Conservation (phyloP, 2,329 filamentous ascomycete genomes). For the Ceratocystiopsis minuta region DNA sequence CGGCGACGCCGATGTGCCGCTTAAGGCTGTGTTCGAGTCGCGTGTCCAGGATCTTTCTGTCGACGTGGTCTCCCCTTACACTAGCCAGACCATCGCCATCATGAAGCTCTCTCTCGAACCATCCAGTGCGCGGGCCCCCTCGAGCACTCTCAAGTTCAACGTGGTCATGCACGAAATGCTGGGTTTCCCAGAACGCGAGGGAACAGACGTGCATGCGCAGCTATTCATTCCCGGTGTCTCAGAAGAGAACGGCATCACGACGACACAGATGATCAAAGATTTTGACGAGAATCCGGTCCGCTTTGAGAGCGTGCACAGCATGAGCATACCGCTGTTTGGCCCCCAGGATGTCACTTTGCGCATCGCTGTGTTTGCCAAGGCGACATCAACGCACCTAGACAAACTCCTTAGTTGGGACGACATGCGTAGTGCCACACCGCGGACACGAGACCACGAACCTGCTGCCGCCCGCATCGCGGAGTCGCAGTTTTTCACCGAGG, state of each 20-base stretch:
- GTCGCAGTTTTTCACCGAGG: constrained; percentile 81
- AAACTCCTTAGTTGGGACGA: constrained; percentile 98
- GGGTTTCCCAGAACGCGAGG: constrained; percentile 89
- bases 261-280: constrained; percentile 81
- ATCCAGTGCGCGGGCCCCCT: constrained; percentile 79
- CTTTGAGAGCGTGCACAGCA: constrained; percentile 96
- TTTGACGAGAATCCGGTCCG: constrained; percentile 86
- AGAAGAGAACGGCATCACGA: constrained; percentile 80
- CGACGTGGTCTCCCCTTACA: constrained; percentile 84
- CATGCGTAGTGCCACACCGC: constrained; percentile 63
- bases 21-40: constrained; percentile 85
- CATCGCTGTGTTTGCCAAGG: constrained; percentile 79
- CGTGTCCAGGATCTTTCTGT: constrained; percentile 86
- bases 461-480: constrained; percentile 62
- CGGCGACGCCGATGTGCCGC: constrained; percentile 80
- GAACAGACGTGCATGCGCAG: constrained; percentile 87
- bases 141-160: constrained; percentile 90
- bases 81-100: constrained; percentile 75
- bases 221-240: constrained; percentile 87
- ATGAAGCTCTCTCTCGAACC: constrained; percentile 83
- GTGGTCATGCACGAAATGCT: constrained; percentile 94
- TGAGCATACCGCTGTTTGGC: constrained; percentile 74
- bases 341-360: constrained; percentile 59
- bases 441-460: constrained; percentile 30
- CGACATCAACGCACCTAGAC: constrained; percentile 86